These are phyloP conservation scores for Noccaea bulbosa DNA, from an alignment of 345 rosid species.

Conservation along the genomic window DNA sequence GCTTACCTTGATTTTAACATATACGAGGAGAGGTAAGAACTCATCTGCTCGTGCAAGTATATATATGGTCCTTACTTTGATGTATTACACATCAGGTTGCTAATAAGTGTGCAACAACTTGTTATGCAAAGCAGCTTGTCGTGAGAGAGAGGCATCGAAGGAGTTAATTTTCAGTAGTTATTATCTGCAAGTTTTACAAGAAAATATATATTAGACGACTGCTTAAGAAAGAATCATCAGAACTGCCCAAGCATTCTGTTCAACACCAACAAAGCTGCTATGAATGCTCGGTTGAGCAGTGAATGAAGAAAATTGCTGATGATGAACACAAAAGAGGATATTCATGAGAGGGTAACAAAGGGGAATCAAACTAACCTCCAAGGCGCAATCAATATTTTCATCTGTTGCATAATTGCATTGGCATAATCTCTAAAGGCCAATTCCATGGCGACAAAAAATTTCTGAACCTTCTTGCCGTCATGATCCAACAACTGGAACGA, in stretches of 20 bases:
- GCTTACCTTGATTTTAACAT: conserved; percentile 70
- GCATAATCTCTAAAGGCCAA: conserved; percentile 54
- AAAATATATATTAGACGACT: conserved; percentile 3
- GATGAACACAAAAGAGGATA: not conserved
- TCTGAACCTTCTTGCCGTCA: conserved; percentile 55
- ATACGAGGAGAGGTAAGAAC: conserved; percentile 65
- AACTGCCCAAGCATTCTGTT: not conserved
- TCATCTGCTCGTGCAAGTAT: conserved; percentile 62
- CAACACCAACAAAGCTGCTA: not conserved
- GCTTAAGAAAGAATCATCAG: conserved; percentile 2
- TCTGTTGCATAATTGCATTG: conserved; percentile 37
- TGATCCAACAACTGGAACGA: conserved; percentile 55
- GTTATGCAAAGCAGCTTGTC: conserved; percentile 46
- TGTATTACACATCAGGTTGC: conserved; percentile 56
- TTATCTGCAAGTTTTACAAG: conserved; percentile 63
- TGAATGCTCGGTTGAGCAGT: not conserved
- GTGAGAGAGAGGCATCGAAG: conserved; percentile 53
- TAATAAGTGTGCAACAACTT: conserved; percentile 53
- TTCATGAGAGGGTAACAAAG: conserved; percentile 6
- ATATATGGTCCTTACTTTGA: conserved; percentile 53
- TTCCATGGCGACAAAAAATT: conserved; percentile 61
- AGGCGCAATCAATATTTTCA: conserved; percentile 53
- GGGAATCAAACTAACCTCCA: conserved; percentile 48
- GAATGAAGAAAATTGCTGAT: not conserved
- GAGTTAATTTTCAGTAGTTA: conserved; percentile 55